Conservation (phyloP, 352 stramenopile genomes). For the Pythium volutum region DNA sequence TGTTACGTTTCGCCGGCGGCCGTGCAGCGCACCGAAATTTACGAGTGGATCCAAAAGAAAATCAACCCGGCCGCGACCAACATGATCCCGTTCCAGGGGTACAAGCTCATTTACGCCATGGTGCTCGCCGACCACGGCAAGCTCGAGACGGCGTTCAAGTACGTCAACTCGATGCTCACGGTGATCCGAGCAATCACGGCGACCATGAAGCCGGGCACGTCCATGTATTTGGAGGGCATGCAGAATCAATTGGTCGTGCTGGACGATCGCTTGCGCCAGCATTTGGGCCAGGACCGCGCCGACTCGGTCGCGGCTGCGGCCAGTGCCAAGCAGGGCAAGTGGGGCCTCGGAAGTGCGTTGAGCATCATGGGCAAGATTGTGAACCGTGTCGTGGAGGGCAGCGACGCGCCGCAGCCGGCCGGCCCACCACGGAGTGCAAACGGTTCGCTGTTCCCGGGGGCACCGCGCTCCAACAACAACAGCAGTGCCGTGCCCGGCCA, state of each 20-base stretch:
- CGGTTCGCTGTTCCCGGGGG: conserved; percentile 37
- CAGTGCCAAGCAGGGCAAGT: conserved; percentile 65
- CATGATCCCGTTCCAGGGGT: conserved; percentile 86
- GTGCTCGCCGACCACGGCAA: conserved; percentile 81
- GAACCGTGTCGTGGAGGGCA: conserved; percentile 81
- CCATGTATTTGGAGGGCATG: conserved; percentile 87
- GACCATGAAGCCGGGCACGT: conserved; percentile 79
- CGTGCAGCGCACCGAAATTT: conserved; percentile 84
- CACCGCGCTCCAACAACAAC: conserved; percentile 27
- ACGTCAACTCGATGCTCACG: conserved; percentile 83
- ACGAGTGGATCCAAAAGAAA: conserved; percentile 79
- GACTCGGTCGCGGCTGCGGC: conserved; percentile 52
- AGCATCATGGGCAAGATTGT: conserved; percentile 89
- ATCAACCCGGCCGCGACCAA: conserved; percentile 44
- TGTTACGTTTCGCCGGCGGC: conserved; percentile 79
- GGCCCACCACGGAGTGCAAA: conserved; percentile 19
- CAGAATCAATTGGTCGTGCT: conserved; percentile 85
- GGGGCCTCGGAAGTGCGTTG: conserved; percentile 71
- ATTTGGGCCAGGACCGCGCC: conserved; percentile 75
- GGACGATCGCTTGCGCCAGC: conserved; percentile 81
- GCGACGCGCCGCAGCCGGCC: conserved; percentile 32
- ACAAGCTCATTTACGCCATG: conserved; percentile 89
- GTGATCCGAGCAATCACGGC: conserved; percentile 67
- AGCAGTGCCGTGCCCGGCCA: background rate
- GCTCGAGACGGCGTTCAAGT: conserved; percentile 82